Base-by-base conservation (phyloP, 1,284 basidiomycete species). In the Leccinum pachyderme region DNA sequence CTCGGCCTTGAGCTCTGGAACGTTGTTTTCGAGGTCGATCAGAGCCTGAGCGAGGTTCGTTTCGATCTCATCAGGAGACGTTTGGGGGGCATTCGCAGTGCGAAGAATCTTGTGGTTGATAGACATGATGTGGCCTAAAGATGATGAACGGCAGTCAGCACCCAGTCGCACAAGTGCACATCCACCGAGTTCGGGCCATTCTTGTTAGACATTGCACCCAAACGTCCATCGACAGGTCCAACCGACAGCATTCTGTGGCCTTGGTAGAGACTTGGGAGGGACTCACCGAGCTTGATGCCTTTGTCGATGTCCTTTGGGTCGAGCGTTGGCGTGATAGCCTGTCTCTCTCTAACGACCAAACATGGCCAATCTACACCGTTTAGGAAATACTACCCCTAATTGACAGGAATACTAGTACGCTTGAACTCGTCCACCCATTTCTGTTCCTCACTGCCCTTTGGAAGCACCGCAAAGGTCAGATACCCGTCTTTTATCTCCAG, bases 1-100 rank as follows among this genome's bases (percentile, higher is more conserved):
- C 81, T 99, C 97, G 59, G 83, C 72, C 89, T 98, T 98, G 79
- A 99, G 89, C 77, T 99, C 97, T 60, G 95, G 91, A 59, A 98
- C 95, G 76, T 94, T 95, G 83, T 89, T 92, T 80, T 99, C 96
- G 69, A 99, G 87, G 83, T 99, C 97, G 67, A 99, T 77, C 67
- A 99, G 82, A 56, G 97, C 95, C 82, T 98, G 96, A 59, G 93
- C 96, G 73, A 99, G 91, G 70, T 78, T 83, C 66, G 82, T 87
- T 82, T 99, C 97, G 53, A 87, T 91, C 79, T 97, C 96, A 75
- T 94, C 89, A 61, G 96, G 93, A 62, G 93, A 71, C 50, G 89
- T 90, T 64, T 79, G 82, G 63, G 96, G 95, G 59, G 97, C 95
- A 75, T 98, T 98, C 73, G 96, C 96, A 67, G 92, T 94, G 72